These are phyloP conservation scores for Vanrija sp. DNA, from an alignment of 1,284 basidiomycete genomes.

Conservation along the genomic window DNA sequence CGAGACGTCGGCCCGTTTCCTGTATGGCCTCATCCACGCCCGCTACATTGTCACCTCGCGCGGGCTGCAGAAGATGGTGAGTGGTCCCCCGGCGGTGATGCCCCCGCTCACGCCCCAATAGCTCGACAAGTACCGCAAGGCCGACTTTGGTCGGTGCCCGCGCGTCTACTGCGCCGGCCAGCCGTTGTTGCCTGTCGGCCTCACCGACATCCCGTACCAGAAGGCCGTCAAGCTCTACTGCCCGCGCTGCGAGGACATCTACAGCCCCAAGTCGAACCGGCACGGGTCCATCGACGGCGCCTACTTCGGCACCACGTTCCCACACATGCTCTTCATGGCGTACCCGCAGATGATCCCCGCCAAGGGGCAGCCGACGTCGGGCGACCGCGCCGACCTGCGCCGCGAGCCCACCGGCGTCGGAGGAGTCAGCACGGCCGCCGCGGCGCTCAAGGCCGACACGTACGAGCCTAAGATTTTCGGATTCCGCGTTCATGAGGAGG, in stretches of 20 bases:
- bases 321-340: constrained; percentile 90
- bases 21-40: constrained; percentile 95
- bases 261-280: constrained; percentile 88
- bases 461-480: constrained; percentile 90
- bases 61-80: constrained; percentile 91
- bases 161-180: constrained; percentile 88
- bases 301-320: constrained; percentile 94
- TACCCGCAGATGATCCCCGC: constrained; percentile 85
- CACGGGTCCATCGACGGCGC: constrained; percentile 95
- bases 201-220: constrained; percentile 89
- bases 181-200: constrained; percentile 88
- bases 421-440: constrained; percentile 62
- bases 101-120: constrained; percentile 47
- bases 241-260: constrained; percentile 92
- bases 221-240: constrained; percentile 97
- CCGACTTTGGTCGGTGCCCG: constrained; percentile 92
- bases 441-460: constrained; percentile 79
- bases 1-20: constrained; percentile 82
- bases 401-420: constrained; percentile 31
- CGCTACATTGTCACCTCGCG: constrained; percentile 92
- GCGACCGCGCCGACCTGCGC: constrained; percentile 47
- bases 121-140: constrained; percentile 95
- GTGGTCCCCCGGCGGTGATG: constrained; percentile 15
- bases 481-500: constrained; percentile 87
- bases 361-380: constrained; percentile 59